phyloP scores from a whole-genome alignment of 208 protist species.

The Porcisia hertigi region DNA sequence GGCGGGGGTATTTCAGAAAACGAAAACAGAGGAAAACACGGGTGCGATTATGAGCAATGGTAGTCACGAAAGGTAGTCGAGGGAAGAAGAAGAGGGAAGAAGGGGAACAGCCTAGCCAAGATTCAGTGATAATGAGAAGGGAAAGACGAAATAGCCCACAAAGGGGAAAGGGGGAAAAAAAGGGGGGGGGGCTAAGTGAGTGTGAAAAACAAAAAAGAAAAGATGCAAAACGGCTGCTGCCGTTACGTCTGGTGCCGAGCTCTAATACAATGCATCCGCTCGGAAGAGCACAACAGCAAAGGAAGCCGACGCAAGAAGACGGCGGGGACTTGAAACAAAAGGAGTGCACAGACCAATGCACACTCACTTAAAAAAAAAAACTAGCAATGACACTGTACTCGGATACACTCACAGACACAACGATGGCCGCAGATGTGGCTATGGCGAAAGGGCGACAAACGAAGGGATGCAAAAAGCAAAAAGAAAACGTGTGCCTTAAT shows the following conservation, averaged over 20 bases:
- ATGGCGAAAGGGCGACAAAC: neutral
- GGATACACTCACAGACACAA: neutral
- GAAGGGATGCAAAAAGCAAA: neutral
- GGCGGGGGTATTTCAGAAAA: neutral
- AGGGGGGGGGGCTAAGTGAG: too few species aligned
- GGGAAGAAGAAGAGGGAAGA: neutral
- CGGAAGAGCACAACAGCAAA: neutral
- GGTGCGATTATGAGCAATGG: neutral
- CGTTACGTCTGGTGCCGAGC: neutral
- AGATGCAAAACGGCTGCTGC: neutral
- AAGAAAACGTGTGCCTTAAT: neutral
- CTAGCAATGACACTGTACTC: neutral
- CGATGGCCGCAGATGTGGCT: neutral
- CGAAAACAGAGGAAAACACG: neutral
- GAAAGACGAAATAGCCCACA: neutral
- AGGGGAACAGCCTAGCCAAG: neutral
- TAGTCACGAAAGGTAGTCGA: neutral
- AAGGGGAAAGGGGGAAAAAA: too few species aligned
- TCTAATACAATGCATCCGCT: neutral
- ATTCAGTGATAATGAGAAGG: neutral
- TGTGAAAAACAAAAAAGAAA: slow-evolving; percentile 8
- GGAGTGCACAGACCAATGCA: neutral
- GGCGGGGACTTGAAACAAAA: neutral
- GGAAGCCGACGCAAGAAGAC: neutral
- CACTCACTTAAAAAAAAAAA: neutral